Percentiles rank a stretch among this genome's conserved stretches.
Evolutionary conservation across 2,329 filamentous ascomycete genomes (phyloP).

Genomic region (Colletotrichum sansevieriae): DNA sequence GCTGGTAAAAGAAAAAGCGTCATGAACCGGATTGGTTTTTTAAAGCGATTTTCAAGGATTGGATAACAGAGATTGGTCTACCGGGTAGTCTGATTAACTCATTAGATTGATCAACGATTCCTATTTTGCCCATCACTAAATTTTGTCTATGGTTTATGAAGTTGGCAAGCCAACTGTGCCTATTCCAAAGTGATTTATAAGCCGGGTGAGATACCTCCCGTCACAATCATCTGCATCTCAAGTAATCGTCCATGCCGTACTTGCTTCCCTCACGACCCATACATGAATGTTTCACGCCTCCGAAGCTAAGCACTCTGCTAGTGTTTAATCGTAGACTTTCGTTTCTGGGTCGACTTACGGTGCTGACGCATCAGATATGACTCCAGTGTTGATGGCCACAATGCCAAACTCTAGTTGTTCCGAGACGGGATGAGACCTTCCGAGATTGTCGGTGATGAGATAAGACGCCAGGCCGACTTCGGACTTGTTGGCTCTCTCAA

Average conservation of each 20-base stretch:
- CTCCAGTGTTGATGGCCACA: constrained; percentile 74
- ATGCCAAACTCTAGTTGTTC: constrained; percentile 72
- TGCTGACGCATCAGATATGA: constrained; percentile 44
- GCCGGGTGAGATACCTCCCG: constrained; percentile 43
- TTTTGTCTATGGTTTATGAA: not conserved
- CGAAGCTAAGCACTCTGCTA: constrained; percentile 31
- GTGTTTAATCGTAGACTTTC: not conserved
- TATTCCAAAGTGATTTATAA: not conserved
- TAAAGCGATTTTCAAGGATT: not conserved
- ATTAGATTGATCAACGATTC: not conserved
- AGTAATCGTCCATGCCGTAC: constrained; percentile 63
- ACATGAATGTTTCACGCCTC: constrained; percentile 42
- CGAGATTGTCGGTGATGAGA: constrained; percentile 67
- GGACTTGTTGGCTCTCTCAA: constrained; percentile 74
- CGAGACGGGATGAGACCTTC: constrained; percentile 47
- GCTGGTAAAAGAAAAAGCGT: constrained; percentile 14
- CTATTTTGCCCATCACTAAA: not conserved
- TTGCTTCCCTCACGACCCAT: constrained; percentile 42
- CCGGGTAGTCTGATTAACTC: not conserved
- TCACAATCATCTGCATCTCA: constrained; percentile 67
- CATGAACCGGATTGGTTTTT: constrained; percentile 11
- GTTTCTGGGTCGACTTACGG: constrained; percentile 47
- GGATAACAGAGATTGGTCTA: not conserved
- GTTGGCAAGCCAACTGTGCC: too few relatives aligned
- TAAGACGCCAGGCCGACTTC: constrained; percentile 82